Conservation (phyloP, 2,329 filamentous ascomycete genomes). For the Erysiphe pulchra region DNA sequence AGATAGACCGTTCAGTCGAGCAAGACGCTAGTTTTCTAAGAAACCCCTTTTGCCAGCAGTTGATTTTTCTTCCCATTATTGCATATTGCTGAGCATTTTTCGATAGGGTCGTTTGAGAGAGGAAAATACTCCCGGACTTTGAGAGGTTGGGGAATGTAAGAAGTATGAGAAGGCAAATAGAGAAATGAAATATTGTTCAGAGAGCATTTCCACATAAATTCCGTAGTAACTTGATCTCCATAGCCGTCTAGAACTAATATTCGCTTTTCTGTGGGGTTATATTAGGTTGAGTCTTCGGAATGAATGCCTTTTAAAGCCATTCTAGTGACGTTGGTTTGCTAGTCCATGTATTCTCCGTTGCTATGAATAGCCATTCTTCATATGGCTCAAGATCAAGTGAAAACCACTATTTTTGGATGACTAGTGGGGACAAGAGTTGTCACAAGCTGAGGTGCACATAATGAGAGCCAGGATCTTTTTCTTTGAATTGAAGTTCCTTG, state of each 20-base stretch:
- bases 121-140: not conserved
- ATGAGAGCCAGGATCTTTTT: constrained; percentile 2
- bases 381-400: not conserved
- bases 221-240: not conserved
- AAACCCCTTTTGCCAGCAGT: not conserved
- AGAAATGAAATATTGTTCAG: not conserved
- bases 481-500: constrained; percentile 1
- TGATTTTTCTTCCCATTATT: not conserved
- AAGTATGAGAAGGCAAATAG: not conserved
- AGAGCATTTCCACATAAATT: not conserved
- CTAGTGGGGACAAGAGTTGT: not conserved
- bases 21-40: not conserved
- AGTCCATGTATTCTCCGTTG: not conserved
- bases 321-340: not conserved
- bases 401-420: constrained; percentile 1
- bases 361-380: not conserved
- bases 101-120: too few relatives aligned
- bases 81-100: not conserved
- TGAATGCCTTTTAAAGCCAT: not conserved
- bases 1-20: not conserved
- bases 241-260: not conserved
- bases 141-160: not conserved
- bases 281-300: not conserved
- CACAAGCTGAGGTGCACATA: constrained; percentile 1
- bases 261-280: not conserved